Evolutionary conservation across 257 asterid species (phyloP), one percentile per base, ranked within the genome.

Genomic region (Rubia yunnanensis): DNA sequence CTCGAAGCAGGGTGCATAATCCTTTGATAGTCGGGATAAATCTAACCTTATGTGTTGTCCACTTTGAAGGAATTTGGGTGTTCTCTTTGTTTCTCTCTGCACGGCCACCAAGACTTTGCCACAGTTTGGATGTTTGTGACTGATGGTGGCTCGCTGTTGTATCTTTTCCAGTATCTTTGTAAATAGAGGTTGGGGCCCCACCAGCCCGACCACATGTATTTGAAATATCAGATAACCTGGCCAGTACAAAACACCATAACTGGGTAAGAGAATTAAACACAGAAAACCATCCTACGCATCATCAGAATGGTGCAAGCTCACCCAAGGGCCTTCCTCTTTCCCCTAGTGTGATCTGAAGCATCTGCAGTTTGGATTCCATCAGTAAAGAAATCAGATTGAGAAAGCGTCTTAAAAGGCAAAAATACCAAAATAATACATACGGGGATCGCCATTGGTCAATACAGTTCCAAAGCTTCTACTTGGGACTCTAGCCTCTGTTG

Each of bases 11-110:
- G 10, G 15, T 28, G 38, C 49, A 63, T 46, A 20, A 18, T 30
- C 27, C 6, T 56, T 58, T 27, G 38, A 41, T 27, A 69, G 22
- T 32, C 14, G 5, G 49, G 1, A 52, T 59, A 17, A 44, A 9
- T 27, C 58, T 60, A 62, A 89, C 98, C 89, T 89, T 89, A 67
- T 79, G 81, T 35, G 94, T 78, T 67, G 96, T 87, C 98, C 98
- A 92, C 69, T 84, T 92, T 58, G 97, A 89, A 79, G 96, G 96
- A 76, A 85, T 72, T 68, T 85, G 83, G 72, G 65, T 86, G 50
- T 92, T 92, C 79, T 92, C 98, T 74, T 92, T 89, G 52, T 92
- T 92, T 77, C 98, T 86, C 70, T 89, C 98, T 76, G 94, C 91
- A 54, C 89, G 89, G 58, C 85, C 89, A 73, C 97, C 96, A 23